Base-by-base conservation (phyloP, 257 asterid genomes). In the Scutellaria barbata region DNA sequence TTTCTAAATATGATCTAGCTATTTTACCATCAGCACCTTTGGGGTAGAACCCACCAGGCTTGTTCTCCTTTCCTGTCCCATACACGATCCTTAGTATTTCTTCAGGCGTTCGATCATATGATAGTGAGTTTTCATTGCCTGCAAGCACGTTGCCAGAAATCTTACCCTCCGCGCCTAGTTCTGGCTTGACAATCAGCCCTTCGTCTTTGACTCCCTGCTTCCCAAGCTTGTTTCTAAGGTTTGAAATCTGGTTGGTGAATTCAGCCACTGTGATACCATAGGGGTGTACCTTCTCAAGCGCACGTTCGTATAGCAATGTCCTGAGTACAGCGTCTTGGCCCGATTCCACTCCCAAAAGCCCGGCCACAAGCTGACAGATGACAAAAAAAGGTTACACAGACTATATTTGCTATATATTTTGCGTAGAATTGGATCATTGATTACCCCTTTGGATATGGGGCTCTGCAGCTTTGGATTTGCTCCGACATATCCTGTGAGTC, bases 401-500 rank as follows among this genome's bases (percentile, higher is more conserved):
- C 8, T 47, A 51, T 50, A 14, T 14, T 16, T 50, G 56, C 3
- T 6, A 7, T 20, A 51, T 16, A 17, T 1, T 52, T 17, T 30
- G 14, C n/a, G 2, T n/a, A 35, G 57, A n/a, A 13, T 48, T 50
- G 7, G 10, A 40, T 56, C 1, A 13, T 11, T 16, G 3, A 7
- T 46, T 74, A 91, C 96, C 83, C 72, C 79, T 83, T 60, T 87
- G 64, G 98, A 84, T 2, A 30, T 43, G 30, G 87, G 72, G 77
- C 76, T 74, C 6, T 69, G 64, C 72, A 94, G 97, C 63, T 79
- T 83, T 0, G 96, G 89, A 47, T 84, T 94, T 5, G 96, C 92
- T 5, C 97, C 98, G 0, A 94, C 98, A 9, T 91, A 94, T 8
- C 97, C 98, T 0, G 96, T 94, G 80, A 91, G 96, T 62, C 98